Percentiles rank a stretch among this genome's conserved stretches.
Evolutionary conservation across 1,284 basidiomycete species (phyloP).

Genomic region (Leccinum brunneo-olivaceum): DNA sequence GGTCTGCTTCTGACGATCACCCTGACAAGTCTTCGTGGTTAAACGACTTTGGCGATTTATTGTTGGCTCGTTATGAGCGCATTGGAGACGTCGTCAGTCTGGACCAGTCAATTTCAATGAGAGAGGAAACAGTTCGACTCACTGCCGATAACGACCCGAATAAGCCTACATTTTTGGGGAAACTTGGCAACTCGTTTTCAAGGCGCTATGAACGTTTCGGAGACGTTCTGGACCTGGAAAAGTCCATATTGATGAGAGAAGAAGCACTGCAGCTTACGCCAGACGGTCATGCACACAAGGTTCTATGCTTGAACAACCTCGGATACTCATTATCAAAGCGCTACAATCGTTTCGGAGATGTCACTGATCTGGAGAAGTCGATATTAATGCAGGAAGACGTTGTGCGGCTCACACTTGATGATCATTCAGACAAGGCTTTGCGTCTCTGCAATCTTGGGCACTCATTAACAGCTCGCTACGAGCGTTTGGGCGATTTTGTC

Average conservation of each 20-base stretch:
- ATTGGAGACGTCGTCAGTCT: neutral
- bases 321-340: too few relatives aligned
- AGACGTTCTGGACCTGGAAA: neutral
- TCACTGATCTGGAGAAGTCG: too few relatives aligned
- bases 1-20: neutral
- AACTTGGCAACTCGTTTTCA: neutral
- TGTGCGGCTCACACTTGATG: neutral
- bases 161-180: neutral
- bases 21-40: neutral
- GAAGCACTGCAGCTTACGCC: neutral
- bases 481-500: neutral
- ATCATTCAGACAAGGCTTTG: neutral
- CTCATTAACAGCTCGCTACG: neutral
- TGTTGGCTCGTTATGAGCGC: neutral
- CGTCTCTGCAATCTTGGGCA: neutral
- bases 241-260: neutral
- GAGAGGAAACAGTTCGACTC: neutral
- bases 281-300: neutral
- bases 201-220: neutral
- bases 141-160: neutral
- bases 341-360: too few relatives aligned
- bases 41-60: neutral
- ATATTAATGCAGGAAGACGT: neutral
- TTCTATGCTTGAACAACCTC: too few relatives aligned
- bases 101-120: neutral